Evolutionary conservation across 306 rosid genomes (phyloP), one percentile per base, ranked within the genome.

Genomic region (Gastrolobium bilobum): DNA sequence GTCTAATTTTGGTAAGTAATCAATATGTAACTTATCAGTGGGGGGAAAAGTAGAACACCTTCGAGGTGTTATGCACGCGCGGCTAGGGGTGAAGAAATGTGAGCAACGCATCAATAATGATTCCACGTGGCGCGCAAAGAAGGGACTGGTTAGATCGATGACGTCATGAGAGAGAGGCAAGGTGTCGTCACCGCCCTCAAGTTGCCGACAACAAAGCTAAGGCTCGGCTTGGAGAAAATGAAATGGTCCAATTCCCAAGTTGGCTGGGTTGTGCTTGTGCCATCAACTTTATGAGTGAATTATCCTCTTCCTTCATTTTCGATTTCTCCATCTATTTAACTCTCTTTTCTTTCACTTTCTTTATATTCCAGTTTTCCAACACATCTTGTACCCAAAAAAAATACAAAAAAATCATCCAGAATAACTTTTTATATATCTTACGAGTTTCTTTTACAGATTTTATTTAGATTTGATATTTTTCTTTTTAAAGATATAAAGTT

Each of bases 121-220:
- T 0, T 1, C 57, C 58, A 86, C 82, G 87, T 76, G 89, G 82
- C 83, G 4, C 0, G 1, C n/a, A 7, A 0, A 9, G 65, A 70
- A 48, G n/a, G 76, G 11, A 30, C 11, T 0, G 1, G 20, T 43
- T 61, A 8, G 65, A 38, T 26, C 60, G 29, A 1, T 83, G 82
- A 84, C 85, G 83, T 75, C 80, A 70, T 4, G 0, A 4, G 4
- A 0, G 2, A 29, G 3, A 0, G 2, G 0, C 13, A 0, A 1
- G 62, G 0, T 88, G 88, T 59, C 85, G 78, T 81, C 68, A 53
- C 2, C 2, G 1, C 0, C 0, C 1, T 1, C 6, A 64, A 59
- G 35, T 3, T 13, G 60, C 39, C 3, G 0, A 20, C 6, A 20
- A 8, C 0, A 31, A 29, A 52, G 68, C 64, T 44, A 40, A n/a